Evolutionary conservation across 106 monocot genomes (phyloP).

Genomic region (Dendrobium catenatum): DNA sequence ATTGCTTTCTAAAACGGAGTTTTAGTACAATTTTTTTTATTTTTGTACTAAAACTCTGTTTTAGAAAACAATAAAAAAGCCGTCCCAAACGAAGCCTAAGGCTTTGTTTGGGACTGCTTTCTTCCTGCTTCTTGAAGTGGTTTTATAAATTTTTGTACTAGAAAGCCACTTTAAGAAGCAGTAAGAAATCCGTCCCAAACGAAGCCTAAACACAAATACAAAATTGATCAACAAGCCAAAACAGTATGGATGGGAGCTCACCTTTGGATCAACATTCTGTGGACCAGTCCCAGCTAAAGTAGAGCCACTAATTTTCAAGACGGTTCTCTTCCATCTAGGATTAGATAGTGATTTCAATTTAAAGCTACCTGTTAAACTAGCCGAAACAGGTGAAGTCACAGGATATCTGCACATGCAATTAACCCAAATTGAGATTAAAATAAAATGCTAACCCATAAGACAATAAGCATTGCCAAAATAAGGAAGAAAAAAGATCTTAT

Average conservation of each 20-base stretch:
- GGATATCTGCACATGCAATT: slow-evolving; percentile 34
- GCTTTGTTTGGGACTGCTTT: too few relatives aligned
- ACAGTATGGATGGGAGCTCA: slow-evolving; percentile 2
- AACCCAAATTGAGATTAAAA: background rate
- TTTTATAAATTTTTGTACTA: too few relatives aligned
- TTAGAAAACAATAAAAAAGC: too few relatives aligned
- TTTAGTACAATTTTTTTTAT: too few relatives aligned
- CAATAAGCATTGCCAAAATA: background rate
- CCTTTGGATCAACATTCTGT: slow-evolving; percentile 93
- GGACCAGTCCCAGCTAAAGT: slow-evolving; percentile 55
- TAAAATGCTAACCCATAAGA: background rate
- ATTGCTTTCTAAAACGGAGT: too few relatives aligned
- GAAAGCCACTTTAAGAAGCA: too few relatives aligned
- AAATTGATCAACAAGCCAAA: background rate
- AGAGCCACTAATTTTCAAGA: slow-evolving; percentile 80
- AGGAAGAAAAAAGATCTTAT: background rate
- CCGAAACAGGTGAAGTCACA: slow-evolving; percentile 28
- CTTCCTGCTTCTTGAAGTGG: too few relatives aligned
- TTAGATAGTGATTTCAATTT: slow-evolving; percentile 54
- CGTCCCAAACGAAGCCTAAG: too few relatives aligned
- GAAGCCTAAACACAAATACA: background rate
- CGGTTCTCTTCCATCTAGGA: slow-evolving; percentile 86
- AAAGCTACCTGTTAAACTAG: slow-evolving; percentile 30
- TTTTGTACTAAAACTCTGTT: too few relatives aligned
- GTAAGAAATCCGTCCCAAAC: too few relatives aligned